Evolutionary conservation across 129 eudicot species (phyloP), one percentile per base, ranked within the genome.

Genomic region (Calendula officinalis): DNA sequence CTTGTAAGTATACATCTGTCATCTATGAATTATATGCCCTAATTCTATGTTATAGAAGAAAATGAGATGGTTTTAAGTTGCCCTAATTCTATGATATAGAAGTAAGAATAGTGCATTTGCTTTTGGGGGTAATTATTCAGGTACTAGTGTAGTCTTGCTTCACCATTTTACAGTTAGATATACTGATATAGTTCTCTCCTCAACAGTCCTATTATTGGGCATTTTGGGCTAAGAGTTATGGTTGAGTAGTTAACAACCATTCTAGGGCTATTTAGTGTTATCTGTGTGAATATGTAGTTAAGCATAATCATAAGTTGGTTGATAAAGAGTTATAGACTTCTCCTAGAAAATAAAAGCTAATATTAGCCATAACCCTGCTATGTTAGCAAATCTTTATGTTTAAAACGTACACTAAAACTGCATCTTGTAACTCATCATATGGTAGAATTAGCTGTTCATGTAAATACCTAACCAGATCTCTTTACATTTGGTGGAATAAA

Each of bases 1-100:
- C 67, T 59, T 86, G 97, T 90, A 83, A 90, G 90, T 56, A 32
- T 40, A 6, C 7, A 56, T 55, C 64, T 55, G 6, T 42, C 30
- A 22, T 22, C 30, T 22, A 1, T 34, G 6, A 33, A 4, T 55
- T 35, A 36, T 14, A 64, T 9, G 6, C 7, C 9, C 38, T 36
- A 7, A 16, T 47, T 16, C 37, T 47, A 65, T 35, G 7, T 11
- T 15, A 5, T 30, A 35, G 3, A 14, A 7, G 15, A 13, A 39
- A 38, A 59, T 40, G 36, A 14, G n/a, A 59, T 59, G 43, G 4
- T 35, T 15, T 30, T 10, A 13, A 63, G 56, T 47, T 46, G 43
- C 34, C 15, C 56, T 13, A 46, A 8, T 46, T 45, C 33, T 54
- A 54, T 67, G 63, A 40, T 39, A 5, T 5, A 37, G 61, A 22